Evolutionary conservation across 495 filamentous ascomycete genomes (phyloP).

Genomic region (Glarea lozoyensis): DNA sequence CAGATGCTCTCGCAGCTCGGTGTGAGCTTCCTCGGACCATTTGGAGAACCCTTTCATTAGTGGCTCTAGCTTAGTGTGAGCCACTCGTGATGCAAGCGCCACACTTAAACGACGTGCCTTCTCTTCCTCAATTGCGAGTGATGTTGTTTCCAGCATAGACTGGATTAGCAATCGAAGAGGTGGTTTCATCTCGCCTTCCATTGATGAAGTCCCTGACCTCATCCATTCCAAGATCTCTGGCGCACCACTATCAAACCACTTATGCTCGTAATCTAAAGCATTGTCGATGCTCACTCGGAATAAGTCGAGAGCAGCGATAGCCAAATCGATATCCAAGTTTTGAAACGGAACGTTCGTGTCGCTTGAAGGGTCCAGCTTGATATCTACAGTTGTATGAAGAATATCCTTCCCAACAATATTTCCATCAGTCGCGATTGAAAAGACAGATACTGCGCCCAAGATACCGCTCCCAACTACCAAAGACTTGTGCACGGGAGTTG

Average conservation of each 20-base stretch:
- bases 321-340: conserved; percentile 45
- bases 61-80: conserved; percentile 32
- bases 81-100: conserved; percentile 23
- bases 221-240: conserved; percentile 62
- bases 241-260: conserved; percentile 65
- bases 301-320: conserved; percentile 46
- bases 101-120: conserved; percentile 31
- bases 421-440: conserved; percentile 27
- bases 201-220: conserved; percentile 34
- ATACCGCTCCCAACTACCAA: conserved; percentile 65
- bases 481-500: conserved; percentile 78
- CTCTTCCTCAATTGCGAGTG: conserved; percentile 40
- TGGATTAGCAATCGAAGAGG: conserved; percentile 55
- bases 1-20: conserved; percentile 71
- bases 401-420: conserved; percentile 22
- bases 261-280: conserved; percentile 58
- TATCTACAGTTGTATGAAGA: conserved; percentile 29
- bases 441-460: conserved; percentile 30
- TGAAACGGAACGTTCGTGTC: conserved; percentile 28
- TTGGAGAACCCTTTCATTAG: conserved; percentile 49
- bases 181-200: conserved; percentile 41
- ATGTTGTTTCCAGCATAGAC: conserved; percentile 54
- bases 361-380: conserved; percentile 26
- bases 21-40: conserved; percentile 76
- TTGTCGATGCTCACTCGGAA: conserved; percentile 62